Conservation (phyloP, 1,284 basidiomycete genomes). For the Agaricales sp. region DNA sequence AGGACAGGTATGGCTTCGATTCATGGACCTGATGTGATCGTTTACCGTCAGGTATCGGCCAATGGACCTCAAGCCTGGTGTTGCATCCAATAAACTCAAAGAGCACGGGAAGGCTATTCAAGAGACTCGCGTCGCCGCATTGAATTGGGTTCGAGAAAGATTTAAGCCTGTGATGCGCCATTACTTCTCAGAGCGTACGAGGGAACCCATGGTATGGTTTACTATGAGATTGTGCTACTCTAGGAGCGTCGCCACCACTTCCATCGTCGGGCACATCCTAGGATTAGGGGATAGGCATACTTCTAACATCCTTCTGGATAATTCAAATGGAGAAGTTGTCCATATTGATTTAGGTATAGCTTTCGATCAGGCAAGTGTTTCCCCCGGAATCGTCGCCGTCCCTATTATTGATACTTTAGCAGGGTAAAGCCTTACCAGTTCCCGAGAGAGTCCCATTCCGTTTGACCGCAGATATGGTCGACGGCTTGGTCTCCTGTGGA, state of each 20-base stretch:
- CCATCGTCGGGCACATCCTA: conserved; percentile 89
- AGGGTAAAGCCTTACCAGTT: conserved; percentile 77
- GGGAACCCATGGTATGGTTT: conserved; percentile 86
- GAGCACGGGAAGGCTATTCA: conserved; percentile 17
- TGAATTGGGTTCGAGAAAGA: conserved; percentile 38
- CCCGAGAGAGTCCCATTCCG: conserved; percentile 94
- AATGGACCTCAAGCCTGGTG: conserved; percentile 18
- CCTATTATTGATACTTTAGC: not conserved
- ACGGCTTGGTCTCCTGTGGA: conserved; percentile 87
- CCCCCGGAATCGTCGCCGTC: conserved; percentile 3
- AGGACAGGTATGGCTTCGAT: not conserved
- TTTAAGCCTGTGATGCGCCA: conserved; percentile 88
- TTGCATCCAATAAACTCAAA: conserved; percentile 16
- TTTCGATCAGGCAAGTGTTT: conserved; percentile 74
- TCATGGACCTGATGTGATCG: conserved; percentile 18
- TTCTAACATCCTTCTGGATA: conserved; percentile 89
- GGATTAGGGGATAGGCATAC: conserved; percentile 92
- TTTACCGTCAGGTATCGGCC: conserved; percentile 28
- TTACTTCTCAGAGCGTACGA: conserved; percentile 87
- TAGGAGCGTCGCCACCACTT: conserved; percentile 86
- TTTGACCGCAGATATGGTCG: conserved; percentile 87
- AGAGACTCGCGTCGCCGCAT: conserved; percentile 34
- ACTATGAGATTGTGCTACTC: conserved; percentile 87
- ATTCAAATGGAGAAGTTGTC: conserved; percentile 74
- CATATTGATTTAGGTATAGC: conserved; percentile 97